Percentiles rank a stretch among this genome's conserved stretches.
Conservation (phyloP, 306 rosid species). For the Quercus glauca region DNA sequence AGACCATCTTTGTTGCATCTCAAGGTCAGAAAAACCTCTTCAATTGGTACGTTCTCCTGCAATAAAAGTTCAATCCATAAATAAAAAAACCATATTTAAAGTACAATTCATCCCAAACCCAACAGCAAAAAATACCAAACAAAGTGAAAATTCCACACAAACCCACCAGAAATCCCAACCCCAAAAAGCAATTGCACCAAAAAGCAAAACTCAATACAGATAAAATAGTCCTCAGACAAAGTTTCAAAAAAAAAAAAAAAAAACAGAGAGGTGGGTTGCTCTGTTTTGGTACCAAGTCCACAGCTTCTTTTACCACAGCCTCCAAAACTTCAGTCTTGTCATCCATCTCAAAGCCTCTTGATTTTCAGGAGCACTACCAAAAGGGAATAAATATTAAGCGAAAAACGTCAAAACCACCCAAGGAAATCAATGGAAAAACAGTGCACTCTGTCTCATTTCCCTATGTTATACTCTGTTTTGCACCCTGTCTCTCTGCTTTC, state of each 20-base stretch:
- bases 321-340: constrained; percentile 53
- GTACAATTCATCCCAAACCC: background rate
- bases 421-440: constrained; percentile 10
- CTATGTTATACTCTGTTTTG: no score
- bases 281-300: constrained; percentile 63
- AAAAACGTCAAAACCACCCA: background rate
- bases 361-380: background rate
- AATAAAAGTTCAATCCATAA: constrained; percentile 8
- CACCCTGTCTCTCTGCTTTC: background rate
- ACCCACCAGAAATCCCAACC: background rate
- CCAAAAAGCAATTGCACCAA: background rate
- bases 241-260: background rate
- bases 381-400: background rate
- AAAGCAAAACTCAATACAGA: background rate
- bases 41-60: constrained; percentile 75
- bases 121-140: constrained; percentile 7
- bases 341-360: constrained; percentile 27
- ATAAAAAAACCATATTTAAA: background rate
- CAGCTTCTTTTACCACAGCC: constrained; percentile 72
- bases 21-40: constrained; percentile 68
- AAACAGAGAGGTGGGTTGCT: constrained; percentile 18
- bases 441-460: background rate
- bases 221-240: background rate
- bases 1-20: constrained; percentile 67
- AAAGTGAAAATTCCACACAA: constrained; percentile 13